phyloP scores from a whole-genome alignment of 1,139 yeast genomes.

The Debaryomyces nepalensis region DNA sequence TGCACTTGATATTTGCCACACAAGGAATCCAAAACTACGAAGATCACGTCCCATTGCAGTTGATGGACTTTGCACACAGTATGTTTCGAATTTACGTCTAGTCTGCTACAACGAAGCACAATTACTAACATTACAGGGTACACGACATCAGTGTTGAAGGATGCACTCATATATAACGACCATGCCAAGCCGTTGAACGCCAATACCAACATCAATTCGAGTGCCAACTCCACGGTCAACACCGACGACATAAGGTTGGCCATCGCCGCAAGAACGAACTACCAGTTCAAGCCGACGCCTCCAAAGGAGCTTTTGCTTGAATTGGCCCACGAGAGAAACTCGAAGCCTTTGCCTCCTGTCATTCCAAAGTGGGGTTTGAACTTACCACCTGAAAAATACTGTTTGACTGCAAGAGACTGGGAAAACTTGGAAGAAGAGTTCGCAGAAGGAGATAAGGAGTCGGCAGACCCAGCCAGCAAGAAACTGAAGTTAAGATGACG shows the following conservation, averaged over 20 bases:
- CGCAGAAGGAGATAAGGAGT: slow-evolving; percentile 27
- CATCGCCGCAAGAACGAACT: slow-evolving; percentile 89
- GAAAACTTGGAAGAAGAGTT: slow-evolving; percentile 47
- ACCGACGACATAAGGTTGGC: slow-evolving; percentile 93
- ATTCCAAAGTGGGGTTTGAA: slow-evolving; percentile 92
- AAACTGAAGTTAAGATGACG: slow-evolving; percentile 4
- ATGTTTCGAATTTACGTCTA: slow-evolving; percentile 21
- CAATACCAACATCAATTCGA: slow-evolving; percentile 39
- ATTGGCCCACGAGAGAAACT: slow-evolving; percentile 89
- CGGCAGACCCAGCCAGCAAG: slow-evolving; percentile 2
- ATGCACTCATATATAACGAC: slow-evolving; percentile 86
- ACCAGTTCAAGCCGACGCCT: slow-evolving; percentile 94
- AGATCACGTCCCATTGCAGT: slow-evolving; percentile 91
- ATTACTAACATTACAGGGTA: slow-evolving; percentile 52
- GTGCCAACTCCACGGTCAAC: slow-evolving; percentile 56
- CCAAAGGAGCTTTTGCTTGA: slow-evolving; percentile 90
- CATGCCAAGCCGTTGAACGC: slow-evolving; percentile 59
- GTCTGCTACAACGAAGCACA: slow-evolving; percentile 6
- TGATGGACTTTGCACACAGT: slow-evolving; percentile 93
- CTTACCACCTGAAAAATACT: slow-evolving; percentile 96
- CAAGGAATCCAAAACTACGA: slow-evolving; percentile 92
- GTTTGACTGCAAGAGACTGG: slow-evolving; percentile 85
- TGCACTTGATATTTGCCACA: slow-evolving; percentile 89
- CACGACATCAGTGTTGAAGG: slow-evolving; percentile 83
- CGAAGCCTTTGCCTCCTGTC: slow-evolving; percentile 88